Conservation (phyloP, 352 stramenopile species). For the Phytopythium oedochilum region DNA sequence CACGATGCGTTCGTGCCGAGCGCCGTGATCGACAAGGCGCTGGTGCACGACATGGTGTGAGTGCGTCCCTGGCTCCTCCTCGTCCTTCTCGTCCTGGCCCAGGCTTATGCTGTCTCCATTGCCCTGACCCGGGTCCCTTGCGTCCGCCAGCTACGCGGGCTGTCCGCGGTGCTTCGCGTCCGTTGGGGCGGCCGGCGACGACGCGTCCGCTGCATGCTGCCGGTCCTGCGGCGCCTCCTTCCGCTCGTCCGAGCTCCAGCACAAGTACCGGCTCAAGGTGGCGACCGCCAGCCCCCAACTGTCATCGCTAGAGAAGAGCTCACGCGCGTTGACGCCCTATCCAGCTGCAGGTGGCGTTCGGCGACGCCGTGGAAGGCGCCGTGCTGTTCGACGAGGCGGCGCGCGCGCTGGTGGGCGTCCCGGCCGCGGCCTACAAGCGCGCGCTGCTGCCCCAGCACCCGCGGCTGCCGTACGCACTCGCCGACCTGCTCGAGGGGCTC, state of each 20-base stretch:
- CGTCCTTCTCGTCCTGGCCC: neutral
- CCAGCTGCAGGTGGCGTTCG: conserved; percentile 38
- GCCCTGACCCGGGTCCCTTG: no score
- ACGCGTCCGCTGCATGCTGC: conserved; percentile 16
- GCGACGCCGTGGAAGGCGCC: conserved; percentile 19
- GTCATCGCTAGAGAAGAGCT: neutral
- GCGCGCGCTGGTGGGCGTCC: conserved; percentile 28
- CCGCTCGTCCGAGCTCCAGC: conserved; percentile 19
- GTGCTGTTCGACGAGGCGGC: conserved; percentile 54
- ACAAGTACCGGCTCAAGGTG: conserved; percentile 57
- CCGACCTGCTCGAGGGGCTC: conserved; percentile 48
- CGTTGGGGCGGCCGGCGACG: conserved; percentile 14
- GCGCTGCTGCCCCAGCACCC: conserved; percentile 35
- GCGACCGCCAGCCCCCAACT: no score
- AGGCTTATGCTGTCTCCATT: no score
- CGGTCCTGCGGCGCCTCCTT: conserved; percentile 17
- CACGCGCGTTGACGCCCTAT: neutral
- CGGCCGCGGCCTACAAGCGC: conserved; percentile 17
- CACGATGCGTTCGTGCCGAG: conserved; percentile 31
- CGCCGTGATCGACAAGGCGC: conserved; percentile 44
- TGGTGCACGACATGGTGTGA: conserved; percentile 51
- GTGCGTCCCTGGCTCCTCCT: neutral
- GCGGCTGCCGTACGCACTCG: conserved; percentile 29
- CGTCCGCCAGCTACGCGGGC: conserved; percentile 31
- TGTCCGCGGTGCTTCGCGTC: conserved; percentile 46